A percentile compares a stretch with the other conserved stretches of the same genome.
These are phyloP conservation scores for Podospora pseudopauciseta DNA, from an alignment of 495 filamentous ascomycete species.

Conservation along the genomic window DNA sequence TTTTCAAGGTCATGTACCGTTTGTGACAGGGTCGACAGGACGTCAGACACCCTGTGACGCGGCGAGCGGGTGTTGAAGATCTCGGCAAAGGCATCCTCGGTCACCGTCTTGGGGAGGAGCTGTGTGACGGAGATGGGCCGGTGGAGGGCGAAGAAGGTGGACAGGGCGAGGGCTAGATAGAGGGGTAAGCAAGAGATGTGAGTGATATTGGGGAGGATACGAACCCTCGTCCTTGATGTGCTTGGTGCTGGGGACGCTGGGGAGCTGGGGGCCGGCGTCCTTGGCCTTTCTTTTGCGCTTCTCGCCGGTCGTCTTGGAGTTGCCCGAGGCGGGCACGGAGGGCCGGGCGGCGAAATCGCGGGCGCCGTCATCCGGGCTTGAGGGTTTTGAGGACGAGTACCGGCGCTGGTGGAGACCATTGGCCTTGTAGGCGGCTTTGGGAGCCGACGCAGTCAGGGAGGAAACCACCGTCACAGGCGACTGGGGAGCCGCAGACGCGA, in stretches of 20 bases:
- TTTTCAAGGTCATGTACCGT: slow-evolving; percentile 70
- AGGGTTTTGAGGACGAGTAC: slow-evolving; percentile 57
- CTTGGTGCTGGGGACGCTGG: slow-evolving; percentile 80
- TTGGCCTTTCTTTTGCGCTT: slow-evolving; percentile 48
- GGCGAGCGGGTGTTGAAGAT: slow-evolving; percentile 67
- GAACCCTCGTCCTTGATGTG: slow-evolving; percentile 71
- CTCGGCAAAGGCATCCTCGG: slow-evolving; percentile 68
- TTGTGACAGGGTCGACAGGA: slow-evolving; percentile 72
- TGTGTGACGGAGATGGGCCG: slow-evolving; percentile 86
- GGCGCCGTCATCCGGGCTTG: slow-evolving; percentile 50
- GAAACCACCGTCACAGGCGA: slow-evolving; percentile 36
- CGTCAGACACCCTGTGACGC: slow-evolving; percentile 53
- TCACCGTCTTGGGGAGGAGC: slow-evolving; percentile 68
- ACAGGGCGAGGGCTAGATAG: slow-evolving; percentile 70
- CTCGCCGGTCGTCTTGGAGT: slow-evolving; percentile 40
- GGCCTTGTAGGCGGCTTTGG: slow-evolving; percentile 39
- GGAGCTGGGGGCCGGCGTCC: slow-evolving; percentile 50
- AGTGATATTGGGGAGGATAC: slow-evolving; percentile 21
- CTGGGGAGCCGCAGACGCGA: slow-evolving; percentile 38
- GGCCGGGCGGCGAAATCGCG: slow-evolving; percentile 44
- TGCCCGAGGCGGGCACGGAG: slow-evolving; percentile 37
- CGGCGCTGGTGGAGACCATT: slow-evolving; percentile 43
- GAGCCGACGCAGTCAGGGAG: slow-evolving; percentile 33
- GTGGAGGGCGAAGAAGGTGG: slow-evolving; percentile 94
- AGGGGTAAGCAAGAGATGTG: background rate